Conservation (phyloP, 2,329 filamentous ascomycete genomes). For the Pseudopithomyces maydicus region DNA sequence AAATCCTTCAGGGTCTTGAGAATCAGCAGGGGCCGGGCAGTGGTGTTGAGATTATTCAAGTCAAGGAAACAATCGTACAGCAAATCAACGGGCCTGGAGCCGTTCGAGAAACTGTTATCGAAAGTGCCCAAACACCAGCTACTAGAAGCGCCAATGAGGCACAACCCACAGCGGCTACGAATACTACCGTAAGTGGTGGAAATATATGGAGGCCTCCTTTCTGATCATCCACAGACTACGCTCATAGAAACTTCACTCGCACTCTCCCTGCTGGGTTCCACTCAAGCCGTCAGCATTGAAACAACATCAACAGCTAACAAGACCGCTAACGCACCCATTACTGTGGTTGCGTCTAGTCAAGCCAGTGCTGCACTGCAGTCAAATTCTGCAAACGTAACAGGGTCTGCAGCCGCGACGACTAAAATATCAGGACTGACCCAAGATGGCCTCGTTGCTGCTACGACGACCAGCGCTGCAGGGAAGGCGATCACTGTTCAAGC, state of each 20-base stretch:
- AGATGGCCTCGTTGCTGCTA: slow-evolving; percentile 25
- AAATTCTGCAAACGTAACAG: neutral
- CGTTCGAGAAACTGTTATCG: slow-evolving; percentile 13
- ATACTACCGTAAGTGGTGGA: neutral
- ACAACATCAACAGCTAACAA: neutral
- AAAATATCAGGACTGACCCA: neutral
- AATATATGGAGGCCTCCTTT: neutral
- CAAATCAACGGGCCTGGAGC: slow-evolving; percentile 8
- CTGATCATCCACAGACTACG: neutral
- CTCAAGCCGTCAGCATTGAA: neutral
- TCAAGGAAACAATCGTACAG: slow-evolving; percentile 18
- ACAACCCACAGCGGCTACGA: neutral
- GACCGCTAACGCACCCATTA: neutral
- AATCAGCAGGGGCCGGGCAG: slow-evolving; percentile 13
- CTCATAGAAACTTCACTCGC: neutral
- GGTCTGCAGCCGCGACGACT: neutral
- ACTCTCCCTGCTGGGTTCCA: slow-evolving; percentile 3
- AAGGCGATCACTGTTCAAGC: slow-evolving; percentile 11
- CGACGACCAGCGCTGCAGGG: slow-evolving; percentile 22
- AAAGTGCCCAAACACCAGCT: slow-evolving; percentile 4
- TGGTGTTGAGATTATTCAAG: slow-evolving; percentile 16
- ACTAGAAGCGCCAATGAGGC: slow-evolving; percentile 4
- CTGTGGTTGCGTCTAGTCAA: slow-evolving; percentile 1
- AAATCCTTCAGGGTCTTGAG: slow-evolving; percentile 16
- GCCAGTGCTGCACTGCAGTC: neutral